Evolutionary conservation across 2,329 filamentous ascomycete species (phyloP), one percentile per base, ranked within the genome.

Genomic region (Aureobasidium sp.): DNA sequence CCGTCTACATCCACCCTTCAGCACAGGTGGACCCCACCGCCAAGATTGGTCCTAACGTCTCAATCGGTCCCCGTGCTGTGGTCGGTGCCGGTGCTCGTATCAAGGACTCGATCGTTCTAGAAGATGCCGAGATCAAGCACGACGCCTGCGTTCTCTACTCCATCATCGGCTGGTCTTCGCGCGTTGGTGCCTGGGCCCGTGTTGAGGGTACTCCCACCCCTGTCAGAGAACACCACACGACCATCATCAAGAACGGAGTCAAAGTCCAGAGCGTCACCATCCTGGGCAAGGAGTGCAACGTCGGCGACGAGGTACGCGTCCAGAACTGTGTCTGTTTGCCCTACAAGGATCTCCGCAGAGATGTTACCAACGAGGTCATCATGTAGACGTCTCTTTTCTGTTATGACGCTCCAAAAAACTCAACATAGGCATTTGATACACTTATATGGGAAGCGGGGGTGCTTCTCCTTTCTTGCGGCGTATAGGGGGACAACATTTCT

Each of bases 211-310:
- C 91, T 0, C 92, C 93, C 0, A 95, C 89, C 17, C 89, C 92
- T 0, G 86, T 90, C 61, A 87, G 84, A 58, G 96, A 89, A 79
- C 93, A 97, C 79, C 89, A 86, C 60, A 97, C 93, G 15, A 96
- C 89, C 77, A 91, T 97, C 70, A 83, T 97, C 76, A 97, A 97
- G 85, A 96, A 97, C 71, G 94, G 94, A 57, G 87, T 97, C 76
- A 97, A 97, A 82, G 94, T 99, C 57, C 94, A 97, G 82, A 96
- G 91, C 76, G 94, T 97, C 73, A 97, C 93, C 51, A 99, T 97
- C 68, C 77, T 99, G 66, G 93, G 93, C 73, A 97, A 97, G 82
- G 94, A 99, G 76, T 97, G 93, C 72, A 85, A 82, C 62, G 94
- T 97, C 34, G 91, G 88, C 4, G 94, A 99, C 70, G 94, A 97